Evolutionary conservation across 2,329 filamentous ascomycete genomes (phyloP).

Genomic region (Pestalotiopsis sp.): DNA sequence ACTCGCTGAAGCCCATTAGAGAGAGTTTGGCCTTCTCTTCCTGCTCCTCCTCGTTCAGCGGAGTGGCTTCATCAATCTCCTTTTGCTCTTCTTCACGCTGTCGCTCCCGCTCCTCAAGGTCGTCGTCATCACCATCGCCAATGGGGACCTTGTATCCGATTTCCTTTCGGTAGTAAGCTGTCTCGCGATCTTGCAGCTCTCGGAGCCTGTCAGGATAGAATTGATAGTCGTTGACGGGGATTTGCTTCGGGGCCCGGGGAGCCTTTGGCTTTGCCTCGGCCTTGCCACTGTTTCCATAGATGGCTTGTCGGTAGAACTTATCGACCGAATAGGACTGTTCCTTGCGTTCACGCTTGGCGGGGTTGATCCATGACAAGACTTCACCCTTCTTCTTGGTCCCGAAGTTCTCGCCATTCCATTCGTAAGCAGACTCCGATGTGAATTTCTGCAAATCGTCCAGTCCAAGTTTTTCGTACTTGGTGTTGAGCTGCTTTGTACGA

Average conservation of each 20-base stretch:
- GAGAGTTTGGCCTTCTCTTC: constrained; percentile 84
- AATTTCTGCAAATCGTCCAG: constrained; percentile 98
- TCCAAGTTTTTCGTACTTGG: constrained; percentile 94
- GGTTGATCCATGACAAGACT: constrained; percentile 95
- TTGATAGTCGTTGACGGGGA: constrained; percentile 92
- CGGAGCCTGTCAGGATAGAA: constrained; percentile 87
- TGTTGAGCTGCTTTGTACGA: constrained; percentile 86
- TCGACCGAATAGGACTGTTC: constrained; percentile 98
- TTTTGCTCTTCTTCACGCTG: constrained; percentile 86
- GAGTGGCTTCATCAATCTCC: constrained; percentile 89
- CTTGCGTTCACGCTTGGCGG: constrained; percentile 96
- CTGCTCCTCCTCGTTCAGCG: constrained; percentile 86
- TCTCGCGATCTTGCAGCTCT: constrained; percentile 94
- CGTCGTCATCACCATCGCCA: constrained; percentile 87
- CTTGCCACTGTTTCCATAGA: constrained; percentile 74
- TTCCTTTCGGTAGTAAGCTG: constrained; percentile 92
- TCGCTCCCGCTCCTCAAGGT: constrained; percentile 80
- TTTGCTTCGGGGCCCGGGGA: constrained; percentile 92
- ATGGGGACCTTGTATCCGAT: constrained; percentile 93
- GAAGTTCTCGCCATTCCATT: constrained; percentile 98
- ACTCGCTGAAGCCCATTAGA: constrained; percentile 84
- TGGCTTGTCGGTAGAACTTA: constrained; percentile 93
- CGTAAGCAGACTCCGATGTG: constrained; percentile 94
- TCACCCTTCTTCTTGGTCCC: constrained; percentile 90
- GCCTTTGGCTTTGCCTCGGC: constrained; percentile 92